Base-by-base conservation (phyloP, 441 rosid genomes). In the Croton setiger region DNA sequence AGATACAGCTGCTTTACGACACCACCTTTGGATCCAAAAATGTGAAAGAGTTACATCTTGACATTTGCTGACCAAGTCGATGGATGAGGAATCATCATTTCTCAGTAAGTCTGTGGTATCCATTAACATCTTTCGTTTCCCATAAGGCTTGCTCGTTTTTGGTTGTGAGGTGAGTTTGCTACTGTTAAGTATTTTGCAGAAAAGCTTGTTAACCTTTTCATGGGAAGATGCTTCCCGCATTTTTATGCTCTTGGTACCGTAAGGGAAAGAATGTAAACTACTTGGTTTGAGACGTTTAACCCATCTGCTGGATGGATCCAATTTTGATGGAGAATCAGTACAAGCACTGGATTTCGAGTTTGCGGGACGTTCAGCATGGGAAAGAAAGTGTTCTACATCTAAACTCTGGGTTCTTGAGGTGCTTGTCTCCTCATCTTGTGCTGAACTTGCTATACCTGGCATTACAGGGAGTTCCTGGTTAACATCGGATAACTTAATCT, bases 11-110 rank as follows among this genome's bases (percentile, higher is more conserved):
- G 68, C 72, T 20, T 63, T 74, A 72, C 72, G 83, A 75, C 91
- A 79, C 97, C 94, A 95, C 72, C 99, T 86, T 70, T 51, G 84
- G 43, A 95, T 85, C 99, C 98, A 95, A 60, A 90, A 70, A 78
- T 79, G 77, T 3, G 79, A 71, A 56, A 78, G 84, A 13, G 79
- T 76, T 68, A 73, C 75, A 7, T 81, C 89, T 71, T 75, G 77
- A 68, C 43, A 70, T 68, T 58, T 77, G 69, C 55, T 76, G 60
- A 33, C 80, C 20, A 72, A 58, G 9, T 64, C 74, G 48, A 68
- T 44, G 33, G 73, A 82, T 62, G 79, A 39, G 63, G 82, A 70
- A 21, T 43, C 74, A 33, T 75, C 64, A 17, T 77, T 82, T 73
- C 61, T 79, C 53, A 60, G 59, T 23, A 72, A 55, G 45, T 36